Base-by-base conservation (phyloP, 306 rosid genomes). In the Coriaria nepalensis region DNA sequence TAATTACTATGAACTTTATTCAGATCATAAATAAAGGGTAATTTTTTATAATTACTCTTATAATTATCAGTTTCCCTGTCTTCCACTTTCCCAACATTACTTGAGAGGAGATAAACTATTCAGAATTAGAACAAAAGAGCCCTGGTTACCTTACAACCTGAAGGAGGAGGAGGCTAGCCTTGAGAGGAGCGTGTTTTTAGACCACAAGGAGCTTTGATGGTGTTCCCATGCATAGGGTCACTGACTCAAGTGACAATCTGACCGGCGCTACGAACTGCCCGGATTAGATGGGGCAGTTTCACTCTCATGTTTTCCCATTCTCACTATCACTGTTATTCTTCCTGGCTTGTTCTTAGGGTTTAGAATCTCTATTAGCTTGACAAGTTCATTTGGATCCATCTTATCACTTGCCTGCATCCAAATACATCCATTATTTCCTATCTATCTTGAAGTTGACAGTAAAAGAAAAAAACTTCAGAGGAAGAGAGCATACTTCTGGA, bases 301-400 rank as follows among this genome's bases (percentile, higher is more conserved):
- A 63, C 66, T 54, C 70, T 69, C 61, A 63, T 60, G 52, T 69
- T 69, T 42, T 52, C 75, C 75, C 75, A 69, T 69, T 58, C 75
- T 58, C 43, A 63, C 69, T 14, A 69, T 63, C 43, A 69, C 49
- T n/a, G 53, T 42, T 40, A 69, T 58, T 35, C 75, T 69, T 58
- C 70, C 70, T 6, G 69, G 59, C 29, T 58, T 69, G 57, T 69
- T 69, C 32, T 50, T 58, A 15, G 70, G 75, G 40, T 69, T 69
- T 13, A 69, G 46, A 63, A 69, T 69, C 14, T 63, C 70, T 11
- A 69, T 63, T 8, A 69, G 75, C 57, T 45, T 63, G 9, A 69
- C 69, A 43, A 69, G 61, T 29, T 69, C 75, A 33, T 43, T 59
- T 4, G 75, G 75, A 59, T 69, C 70, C 75, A 69, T 69, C 56